Base-by-base conservation (phyloP, 2,329 filamentous ascomycete genomes). In the Fusarium tupiense region DNA sequence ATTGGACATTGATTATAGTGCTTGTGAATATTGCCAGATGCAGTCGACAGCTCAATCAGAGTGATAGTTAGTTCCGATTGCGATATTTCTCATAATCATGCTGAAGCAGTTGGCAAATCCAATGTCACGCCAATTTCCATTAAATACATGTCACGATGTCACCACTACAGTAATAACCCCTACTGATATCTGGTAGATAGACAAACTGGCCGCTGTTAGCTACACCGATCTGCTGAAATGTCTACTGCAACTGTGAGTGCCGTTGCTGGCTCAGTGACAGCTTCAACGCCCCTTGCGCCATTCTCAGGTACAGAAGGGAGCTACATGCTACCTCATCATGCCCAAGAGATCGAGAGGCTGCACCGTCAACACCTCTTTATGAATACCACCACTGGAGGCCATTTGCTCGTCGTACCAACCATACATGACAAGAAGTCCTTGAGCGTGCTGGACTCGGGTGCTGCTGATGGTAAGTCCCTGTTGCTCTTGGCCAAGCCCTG, bases 401-500 rank as follows among this genome's bases (percentile, higher is more conserved):
- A 54, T 22, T 37, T 54, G 6, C 50, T 54, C 2, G 33, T 54
- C 22, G n/a, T 54, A 17, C 50, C 50, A 2, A 12, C n/a, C 6
- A 26, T 38, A 7, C 33, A 38, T 6, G 33, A 54, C 4, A 37
- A 37, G 5, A 22, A 54, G 33, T 38, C 50, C 1, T 22, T 54
- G 9, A 24, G 33, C 13, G 24, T 54, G 16, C 33, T 54, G 0
- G 50, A 54, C 24, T 54, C 50, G 3, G 50, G 50, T 38, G 50
- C 50, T 22, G 50, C 33, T 6, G 50, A 54, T 26, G 50, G 50
- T 54, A 9, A 35, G 49, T 52, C 4, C 19, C 17, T 35, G 8
- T 24, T 52, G 9, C 49, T 13, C 16, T 1, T 2, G 4, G 3
- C 13, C 4, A 11, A 6, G 20, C 3, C 31, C 4, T 52, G 3